Conservation (phyloP, 2,329 filamentous ascomycete genomes). For the Fusarium sp. region DNA sequence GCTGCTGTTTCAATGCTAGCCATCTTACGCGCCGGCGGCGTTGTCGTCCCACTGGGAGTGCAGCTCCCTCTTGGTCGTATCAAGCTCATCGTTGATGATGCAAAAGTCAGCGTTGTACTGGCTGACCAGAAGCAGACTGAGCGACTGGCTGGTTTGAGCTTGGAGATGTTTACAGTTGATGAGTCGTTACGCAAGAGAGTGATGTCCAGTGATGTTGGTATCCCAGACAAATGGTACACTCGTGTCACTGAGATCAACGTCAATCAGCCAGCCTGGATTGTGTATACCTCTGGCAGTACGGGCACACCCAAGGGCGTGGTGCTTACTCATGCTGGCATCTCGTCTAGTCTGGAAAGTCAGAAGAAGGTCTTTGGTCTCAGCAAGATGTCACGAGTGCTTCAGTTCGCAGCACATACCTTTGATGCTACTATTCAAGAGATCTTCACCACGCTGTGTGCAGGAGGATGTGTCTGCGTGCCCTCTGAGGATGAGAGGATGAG, state of each 20-base stretch:
- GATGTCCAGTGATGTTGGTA: not conserved
- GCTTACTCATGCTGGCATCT: not conserved
- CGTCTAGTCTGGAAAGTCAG: not conserved
- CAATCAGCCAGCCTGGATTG: not conserved
- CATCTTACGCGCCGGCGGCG: not conserved
- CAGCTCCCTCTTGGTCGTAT: not conserved
- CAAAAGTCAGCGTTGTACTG: not conserved
- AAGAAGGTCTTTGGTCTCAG: not conserved
- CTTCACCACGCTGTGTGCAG: not conserved
- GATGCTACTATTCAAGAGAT: not conserved
- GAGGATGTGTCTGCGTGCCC: not conserved
- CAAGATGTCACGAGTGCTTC: not conserved
- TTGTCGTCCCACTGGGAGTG: not conserved
- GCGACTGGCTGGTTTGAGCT: not conserved
- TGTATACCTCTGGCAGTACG: not conserved
- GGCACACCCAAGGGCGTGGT: not conserved
- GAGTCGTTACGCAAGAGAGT: not conserved
- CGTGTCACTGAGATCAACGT: not conserved
- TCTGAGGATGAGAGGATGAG: not conserved
- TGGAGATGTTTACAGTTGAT: not conserved
- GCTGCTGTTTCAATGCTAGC: not conserved
- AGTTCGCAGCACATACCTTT: not conserved
- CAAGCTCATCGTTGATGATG: not conserved
- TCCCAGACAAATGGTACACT: not conserved
- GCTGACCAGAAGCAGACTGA: not conserved